phyloP scores from a whole-genome alignment of 2,329 filamentous ascomycete species.

The Arachnomyces sp. region DNA sequence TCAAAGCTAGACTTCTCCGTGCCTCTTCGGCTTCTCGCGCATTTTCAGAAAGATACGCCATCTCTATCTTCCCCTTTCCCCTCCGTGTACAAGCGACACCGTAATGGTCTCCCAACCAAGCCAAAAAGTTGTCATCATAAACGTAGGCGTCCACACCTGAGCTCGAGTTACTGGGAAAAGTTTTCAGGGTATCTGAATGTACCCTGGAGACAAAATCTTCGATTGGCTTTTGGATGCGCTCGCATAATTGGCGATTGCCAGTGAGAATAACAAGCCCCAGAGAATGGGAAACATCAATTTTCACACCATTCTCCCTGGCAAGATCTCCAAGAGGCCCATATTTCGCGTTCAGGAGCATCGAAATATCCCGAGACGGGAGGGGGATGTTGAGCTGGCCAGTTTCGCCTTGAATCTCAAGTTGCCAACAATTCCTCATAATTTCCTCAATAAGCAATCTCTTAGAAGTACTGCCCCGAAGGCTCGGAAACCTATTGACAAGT shows the following conservation, averaged over 20 bases:
- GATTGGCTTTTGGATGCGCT: slow-evolving; percentile 27
- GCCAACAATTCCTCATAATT: slow-evolving; percentile 33
- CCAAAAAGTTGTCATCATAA: slow-evolving; percentile 19
- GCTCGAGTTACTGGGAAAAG: slow-evolving; percentile 13
- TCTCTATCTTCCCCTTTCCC: slow-evolving; percentile 15
- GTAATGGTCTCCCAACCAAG: slow-evolving; percentile 26
- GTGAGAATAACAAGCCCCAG: slow-evolving; percentile 29
- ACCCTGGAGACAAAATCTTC: slow-evolving; percentile 23
- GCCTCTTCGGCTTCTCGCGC: slow-evolving; percentile 24
- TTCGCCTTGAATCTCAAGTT: slow-evolving; percentile 25
- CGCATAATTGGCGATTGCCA: slow-evolving; percentile 24
- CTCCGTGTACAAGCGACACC: slow-evolving; percentile 19
- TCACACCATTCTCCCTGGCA: slow-evolving; percentile 25
- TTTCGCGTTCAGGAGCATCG: slow-evolving; percentile 24
- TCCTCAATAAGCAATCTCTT: slow-evolving; percentile 27
- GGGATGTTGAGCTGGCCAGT: slow-evolving; percentile 30
- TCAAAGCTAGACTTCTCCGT: slow-evolving; percentile 27
- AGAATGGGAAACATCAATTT: slow-evolving; percentile 28
- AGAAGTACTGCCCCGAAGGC: slow-evolving; percentile 17
- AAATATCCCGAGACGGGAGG: slow-evolving; percentile 20
- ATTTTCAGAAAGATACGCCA: slow-evolving; percentile 28
- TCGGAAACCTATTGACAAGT: slow-evolving; percentile 15
- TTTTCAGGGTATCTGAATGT: slow-evolving; percentile 20
- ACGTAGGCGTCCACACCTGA: slow-evolving; percentile 12
- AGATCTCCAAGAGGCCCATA: slow-evolving; percentile 31